Percentiles rank a stretch among this genome's conserved stretches.
Evolutionary conservation across 208 protist species (phyloP).

Genomic region (Strigomonas oncopelti): DNA sequence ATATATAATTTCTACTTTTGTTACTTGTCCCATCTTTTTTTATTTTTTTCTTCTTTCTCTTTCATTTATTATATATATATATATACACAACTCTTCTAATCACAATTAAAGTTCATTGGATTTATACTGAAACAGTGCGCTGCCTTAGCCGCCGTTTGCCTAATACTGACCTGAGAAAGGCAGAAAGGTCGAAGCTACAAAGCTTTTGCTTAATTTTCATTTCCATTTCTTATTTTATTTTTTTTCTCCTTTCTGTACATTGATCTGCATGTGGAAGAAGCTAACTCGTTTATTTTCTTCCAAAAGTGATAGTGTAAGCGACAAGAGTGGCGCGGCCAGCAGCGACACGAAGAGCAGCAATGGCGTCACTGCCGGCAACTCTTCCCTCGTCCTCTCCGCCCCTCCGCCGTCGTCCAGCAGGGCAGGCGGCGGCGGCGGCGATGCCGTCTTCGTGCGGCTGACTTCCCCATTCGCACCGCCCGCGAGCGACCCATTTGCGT

Average conservation of each 20-base stretch:
- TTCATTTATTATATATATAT: not conserved
- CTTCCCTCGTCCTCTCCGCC: not conserved
- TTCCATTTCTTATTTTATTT: conserved; percentile 1
- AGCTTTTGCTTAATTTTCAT: conserved; percentile 3
- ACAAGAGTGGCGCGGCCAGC: not conserved
- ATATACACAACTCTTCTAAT: not conserved
- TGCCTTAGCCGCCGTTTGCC: not conserved
- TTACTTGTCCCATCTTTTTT: not conserved
- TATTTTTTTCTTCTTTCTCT: conserved; percentile 4
- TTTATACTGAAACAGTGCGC: conserved; percentile 2
- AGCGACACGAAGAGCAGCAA: not conserved
- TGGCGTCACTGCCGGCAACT: not conserved
- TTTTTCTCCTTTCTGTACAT: conserved; percentile 17
- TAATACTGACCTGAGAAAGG: not conserved
- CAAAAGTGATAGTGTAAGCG: not conserved
- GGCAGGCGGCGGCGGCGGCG: not conserved
- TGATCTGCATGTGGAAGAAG: conserved; percentile 2
- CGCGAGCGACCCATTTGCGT: too few relatives aligned
- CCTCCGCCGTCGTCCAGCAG: not conserved
- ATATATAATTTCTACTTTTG: not conserved
- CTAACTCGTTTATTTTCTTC: not conserved
- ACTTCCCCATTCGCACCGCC: not conserved
- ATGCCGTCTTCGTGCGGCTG: not conserved
- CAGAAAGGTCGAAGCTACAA: conserved; percentile 11
- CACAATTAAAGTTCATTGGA: not conserved